These are phyloP conservation scores for Benincasa hispida DNA, from an alignment of 306 rosid genomes.

Conservation along the genomic window DNA sequence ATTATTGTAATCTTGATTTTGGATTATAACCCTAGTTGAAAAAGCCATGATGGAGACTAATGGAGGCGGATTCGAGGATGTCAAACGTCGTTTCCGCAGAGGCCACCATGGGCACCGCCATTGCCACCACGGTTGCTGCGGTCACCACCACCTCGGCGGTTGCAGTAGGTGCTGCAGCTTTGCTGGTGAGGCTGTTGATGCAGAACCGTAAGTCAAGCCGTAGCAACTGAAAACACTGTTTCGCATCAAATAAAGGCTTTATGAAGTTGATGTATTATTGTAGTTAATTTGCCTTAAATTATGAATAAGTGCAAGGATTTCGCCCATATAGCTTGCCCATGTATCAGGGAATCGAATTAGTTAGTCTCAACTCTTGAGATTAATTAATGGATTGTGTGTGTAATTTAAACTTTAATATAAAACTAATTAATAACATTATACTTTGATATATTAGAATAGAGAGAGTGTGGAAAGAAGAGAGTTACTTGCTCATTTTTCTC, in stretches of 20 bases:
- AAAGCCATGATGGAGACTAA: not conserved
- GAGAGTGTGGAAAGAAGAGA: too few relatives aligned
- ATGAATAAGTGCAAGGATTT: not conserved
- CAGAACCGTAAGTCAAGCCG: not conserved
- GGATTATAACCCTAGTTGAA: too few relatives aligned
- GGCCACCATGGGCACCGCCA: not conserved
- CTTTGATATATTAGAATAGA: too few relatives aligned
- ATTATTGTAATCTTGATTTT: too few relatives aligned
- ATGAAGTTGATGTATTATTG: not conserved
- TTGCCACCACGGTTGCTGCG: constrained; percentile 34
- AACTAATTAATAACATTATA: too few relatives aligned
- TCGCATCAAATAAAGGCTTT: not conserved
- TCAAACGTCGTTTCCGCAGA: not conserved
- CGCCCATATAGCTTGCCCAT: not conserved
- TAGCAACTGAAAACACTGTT: not conserved
- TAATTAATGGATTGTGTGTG: not conserved
- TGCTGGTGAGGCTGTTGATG: not conserved
- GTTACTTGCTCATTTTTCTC: too few relatives aligned
- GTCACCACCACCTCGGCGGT: not conserved
- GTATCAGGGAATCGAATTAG: not conserved
- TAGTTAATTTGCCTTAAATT: not conserved
- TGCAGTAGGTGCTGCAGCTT: constrained; percentile 33
- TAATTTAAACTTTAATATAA: not conserved
- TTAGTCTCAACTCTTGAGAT: not conserved
- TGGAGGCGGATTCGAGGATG: not conserved